These are phyloP conservation scores for Leccinum fibrillosum DNA, from an alignment of 768 basidiomycete species.

Conservation along the genomic window DNA sequence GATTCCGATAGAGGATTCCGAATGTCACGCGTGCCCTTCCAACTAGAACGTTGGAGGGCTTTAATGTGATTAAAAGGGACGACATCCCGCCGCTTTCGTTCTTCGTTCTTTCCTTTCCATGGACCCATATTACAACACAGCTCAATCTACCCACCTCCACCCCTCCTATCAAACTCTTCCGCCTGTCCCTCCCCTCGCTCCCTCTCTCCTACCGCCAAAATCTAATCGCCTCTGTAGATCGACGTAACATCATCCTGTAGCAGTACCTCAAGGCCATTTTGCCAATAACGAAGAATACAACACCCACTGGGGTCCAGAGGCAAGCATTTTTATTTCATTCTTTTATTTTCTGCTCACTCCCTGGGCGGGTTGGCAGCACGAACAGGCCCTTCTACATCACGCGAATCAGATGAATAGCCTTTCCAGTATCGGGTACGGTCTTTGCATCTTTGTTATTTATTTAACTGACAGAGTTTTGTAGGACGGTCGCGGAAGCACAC, in stretches of 20 bases:
- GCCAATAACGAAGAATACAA: neutral
- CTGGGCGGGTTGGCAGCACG: neutral
- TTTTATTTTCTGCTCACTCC: neutral
- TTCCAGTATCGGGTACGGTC: neutral
- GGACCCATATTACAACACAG: neutral
- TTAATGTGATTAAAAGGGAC: neutral
- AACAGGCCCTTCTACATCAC: neutral
- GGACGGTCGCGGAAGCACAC: neutral
- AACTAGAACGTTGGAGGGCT: neutral
- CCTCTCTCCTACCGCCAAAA: neutral
- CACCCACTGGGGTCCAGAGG: neutral
- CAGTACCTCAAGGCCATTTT: neutral
- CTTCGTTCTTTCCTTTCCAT: neutral
- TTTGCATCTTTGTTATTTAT: neutral
- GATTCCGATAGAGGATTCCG: neutral
- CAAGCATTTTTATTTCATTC: neutral
- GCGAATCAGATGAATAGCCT: neutral
- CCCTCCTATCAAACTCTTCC: neutral
- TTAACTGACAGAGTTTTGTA: neutral
- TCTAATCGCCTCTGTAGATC: neutral
- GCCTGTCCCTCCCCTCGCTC: neutral
- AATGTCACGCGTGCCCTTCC: neutral
- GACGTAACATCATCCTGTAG: neutral
- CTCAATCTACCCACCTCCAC: neutral
- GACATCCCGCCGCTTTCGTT: neutral